These are phyloP conservation scores for Brettanomyces bruxellensis DNA, from an alignment of 805 yeast genomes.

Conservation along the genomic window DNA sequence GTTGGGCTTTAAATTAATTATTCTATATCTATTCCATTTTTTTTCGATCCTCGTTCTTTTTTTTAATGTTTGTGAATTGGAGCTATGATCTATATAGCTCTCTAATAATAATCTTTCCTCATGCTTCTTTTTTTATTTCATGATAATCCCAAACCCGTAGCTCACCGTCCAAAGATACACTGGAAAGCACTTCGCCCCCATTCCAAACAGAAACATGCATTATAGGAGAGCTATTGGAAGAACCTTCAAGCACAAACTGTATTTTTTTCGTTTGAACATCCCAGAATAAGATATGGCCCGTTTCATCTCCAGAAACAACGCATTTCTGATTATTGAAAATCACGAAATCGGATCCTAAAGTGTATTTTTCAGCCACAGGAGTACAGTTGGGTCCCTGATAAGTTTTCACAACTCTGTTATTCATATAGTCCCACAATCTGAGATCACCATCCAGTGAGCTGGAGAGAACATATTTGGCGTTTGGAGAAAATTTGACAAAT, in stretches of 20 bases:
- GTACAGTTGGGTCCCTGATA: constrained; percentile 16
- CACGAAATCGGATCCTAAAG: constrained; percentile 45
- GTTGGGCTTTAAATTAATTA: not conserved
- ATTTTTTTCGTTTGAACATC: constrained; percentile 53
- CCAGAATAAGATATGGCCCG: constrained; percentile 50
- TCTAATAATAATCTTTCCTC: not conserved
- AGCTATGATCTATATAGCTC: not conserved
- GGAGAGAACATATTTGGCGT: constrained; percentile 70
- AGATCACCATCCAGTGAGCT: constrained; percentile 74
- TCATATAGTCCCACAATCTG: constrained; percentile 80
- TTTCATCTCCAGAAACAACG: constrained; percentile 56
- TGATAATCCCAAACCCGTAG: constrained; percentile 16
- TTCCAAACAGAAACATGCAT: constrained; percentile 32
- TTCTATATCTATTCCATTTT: not conserved
- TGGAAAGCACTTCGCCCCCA: constrained; percentile 29
- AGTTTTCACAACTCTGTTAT: constrained; percentile 72
- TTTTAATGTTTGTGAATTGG: constrained; percentile 4
- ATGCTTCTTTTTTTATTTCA: not conserved
- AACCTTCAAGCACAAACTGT: constrained; percentile 17
- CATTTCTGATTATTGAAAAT: constrained; percentile 25
- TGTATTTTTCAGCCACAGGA: constrained; percentile 41
- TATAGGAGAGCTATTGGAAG: constrained; percentile 18
- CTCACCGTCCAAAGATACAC: constrained; percentile 24
- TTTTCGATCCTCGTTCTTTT: constrained; percentile 2
- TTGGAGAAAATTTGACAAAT: constrained; percentile 65